Evolutionary conservation across 225 moss, liverwort and hornwort genomes (phyloP).

Genomic region (Thuidium tamariscinum): DNA sequence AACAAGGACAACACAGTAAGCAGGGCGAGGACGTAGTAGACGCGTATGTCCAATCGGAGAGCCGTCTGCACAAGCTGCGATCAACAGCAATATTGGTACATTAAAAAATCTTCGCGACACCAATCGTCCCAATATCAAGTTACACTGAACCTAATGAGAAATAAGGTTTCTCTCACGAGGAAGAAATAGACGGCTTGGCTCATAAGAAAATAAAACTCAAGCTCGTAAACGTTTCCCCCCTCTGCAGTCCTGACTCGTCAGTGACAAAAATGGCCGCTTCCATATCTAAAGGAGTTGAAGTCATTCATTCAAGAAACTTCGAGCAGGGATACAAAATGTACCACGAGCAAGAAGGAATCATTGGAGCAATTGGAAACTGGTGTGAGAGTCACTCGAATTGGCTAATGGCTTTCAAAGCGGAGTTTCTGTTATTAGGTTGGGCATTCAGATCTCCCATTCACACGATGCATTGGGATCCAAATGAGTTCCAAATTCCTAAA

Average conservation of each 20-base stretch:
- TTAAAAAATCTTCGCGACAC: neutral
- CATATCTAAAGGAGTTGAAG: neutral
- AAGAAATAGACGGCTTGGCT: neutral
- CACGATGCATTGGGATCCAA: neutral
- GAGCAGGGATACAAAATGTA: neutral
- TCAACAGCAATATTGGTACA: neutral
- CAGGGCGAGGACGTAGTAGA: conserved; percentile 67
- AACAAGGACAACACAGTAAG: conserved; percentile 54
- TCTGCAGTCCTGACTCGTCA: neutral
- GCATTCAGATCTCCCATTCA: neutral
- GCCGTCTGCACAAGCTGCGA: conserved; percentile 80
- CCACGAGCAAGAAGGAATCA: no score
- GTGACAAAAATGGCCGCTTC: neutral
- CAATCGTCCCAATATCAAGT: neutral
- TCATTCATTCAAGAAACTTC: neutral
- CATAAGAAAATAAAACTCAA: neutral
- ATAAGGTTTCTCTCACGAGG: neutral
- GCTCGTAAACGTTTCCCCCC: neutral
- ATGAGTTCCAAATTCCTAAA: neutral
- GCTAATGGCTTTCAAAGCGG: neutral
- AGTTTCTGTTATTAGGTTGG: neutral
- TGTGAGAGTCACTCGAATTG: neutral
- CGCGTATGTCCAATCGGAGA: conserved; percentile 59
- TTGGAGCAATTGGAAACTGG: neutral
- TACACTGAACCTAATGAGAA: neutral